Percentiles rank a stretch among this genome's conserved stretches.
Conservation (phyloP, 305 asterid genomes). For the Petunia hybrid region DNA sequence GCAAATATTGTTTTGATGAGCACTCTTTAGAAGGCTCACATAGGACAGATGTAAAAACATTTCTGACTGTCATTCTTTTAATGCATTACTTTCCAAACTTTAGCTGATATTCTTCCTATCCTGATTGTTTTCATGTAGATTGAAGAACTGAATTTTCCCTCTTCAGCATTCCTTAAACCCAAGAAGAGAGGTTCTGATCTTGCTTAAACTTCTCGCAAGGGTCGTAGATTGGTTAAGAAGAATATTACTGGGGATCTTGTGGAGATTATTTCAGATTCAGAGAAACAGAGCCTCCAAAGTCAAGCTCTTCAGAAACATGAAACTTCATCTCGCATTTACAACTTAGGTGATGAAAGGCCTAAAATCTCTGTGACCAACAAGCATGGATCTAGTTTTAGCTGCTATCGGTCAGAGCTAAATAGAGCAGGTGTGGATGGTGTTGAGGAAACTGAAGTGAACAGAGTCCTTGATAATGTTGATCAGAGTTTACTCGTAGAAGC, state of each 20-base stretch:
- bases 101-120: slow-evolving; percentile 26
- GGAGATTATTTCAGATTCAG: slow-evolving; percentile 50
- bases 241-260: slow-evolving; percentile 43
- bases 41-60: slow-evolving; percentile 48
- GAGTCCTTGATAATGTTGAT: slow-evolving; percentile 36
- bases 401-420: slow-evolving; percentile 26
- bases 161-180: slow-evolving; percentile 41
- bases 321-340: slow-evolving; percentile 35
- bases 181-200: slow-evolving; percentile 50
- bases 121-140: slow-evolving; percentile 46
- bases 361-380: slow-evolving; percentile 38
- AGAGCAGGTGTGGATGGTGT: slow-evolving; percentile 40
- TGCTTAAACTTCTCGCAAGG: slow-evolving; percentile 48
- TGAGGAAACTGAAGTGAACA: slow-evolving; percentile 45
- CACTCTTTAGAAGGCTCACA: slow-evolving; percentile 37
- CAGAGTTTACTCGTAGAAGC: slow-evolving; percentile 35
- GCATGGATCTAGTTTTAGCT: slow-evolving; percentile 37
- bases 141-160: slow-evolving; percentile 50
- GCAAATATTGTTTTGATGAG: slow-evolving; percentile 38
- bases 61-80: background rate
- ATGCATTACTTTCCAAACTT: slow-evolving; percentile 14
- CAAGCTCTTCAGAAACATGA: slow-evolving; percentile 35
- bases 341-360: slow-evolving; percentile 47
- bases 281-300: slow-evolving; percentile 39
- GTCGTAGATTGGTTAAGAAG: slow-evolving; percentile 67